Evolutionary conservation across 2,329 filamentous ascomycete species (phyloP).

Genomic region (Scortechinia acanthostroma): DNA sequence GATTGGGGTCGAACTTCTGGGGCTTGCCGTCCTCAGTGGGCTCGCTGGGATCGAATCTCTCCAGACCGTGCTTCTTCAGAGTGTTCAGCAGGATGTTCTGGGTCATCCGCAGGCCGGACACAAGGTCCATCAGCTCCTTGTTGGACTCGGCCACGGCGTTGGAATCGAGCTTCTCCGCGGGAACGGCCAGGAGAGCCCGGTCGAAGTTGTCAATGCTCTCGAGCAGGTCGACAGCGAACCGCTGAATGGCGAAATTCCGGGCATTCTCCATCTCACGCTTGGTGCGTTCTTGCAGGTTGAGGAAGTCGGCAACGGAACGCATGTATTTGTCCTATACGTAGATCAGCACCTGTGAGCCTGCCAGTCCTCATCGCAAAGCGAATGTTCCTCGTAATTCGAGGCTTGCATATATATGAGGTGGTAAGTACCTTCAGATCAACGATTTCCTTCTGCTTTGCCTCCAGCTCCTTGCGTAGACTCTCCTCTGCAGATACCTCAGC

Average conservation of each 20-base stretch:
- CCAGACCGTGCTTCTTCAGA: conserved; percentile 60
- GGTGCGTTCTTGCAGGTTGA: conserved; percentile 64
- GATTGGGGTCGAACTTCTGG: conserved; percentile 61
- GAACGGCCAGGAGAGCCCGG: conserved; percentile 53
- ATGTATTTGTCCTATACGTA: conserved; percentile 59
- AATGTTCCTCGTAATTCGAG: no score
- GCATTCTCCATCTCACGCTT: conserved; percentile 57
- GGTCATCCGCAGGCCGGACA: conserved; percentile 61
- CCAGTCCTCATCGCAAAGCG: background rate
- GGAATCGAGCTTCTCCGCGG: conserved; percentile 32
- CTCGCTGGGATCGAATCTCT: conserved; percentile 48
- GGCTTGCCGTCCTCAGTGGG: conserved; percentile 15
- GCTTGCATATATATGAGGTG: no score
- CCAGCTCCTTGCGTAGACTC: conserved; percentile 44
- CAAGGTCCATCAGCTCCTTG: conserved; percentile 41
- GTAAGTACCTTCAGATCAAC: conserved; percentile 57
- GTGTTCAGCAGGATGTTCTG: conserved; percentile 56
- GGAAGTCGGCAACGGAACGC: conserved; percentile 62
- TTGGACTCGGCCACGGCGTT: conserved; percentile 22
- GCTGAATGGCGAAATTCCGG: conserved; percentile 59
- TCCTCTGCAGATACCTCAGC: background rate
- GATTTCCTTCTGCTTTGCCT: conserved; percentile 56
- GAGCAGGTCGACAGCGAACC: conserved; percentile 59
- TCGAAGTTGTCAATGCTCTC: conserved; percentile 67
- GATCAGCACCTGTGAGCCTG: background rate